A percentile compares a stretch with the other conserved stretches of the same genome.
Evolutionary conservation across 2,329 filamentous ascomycete species (phyloP).

Genomic region (Blastomyces gilchristii): DNA sequence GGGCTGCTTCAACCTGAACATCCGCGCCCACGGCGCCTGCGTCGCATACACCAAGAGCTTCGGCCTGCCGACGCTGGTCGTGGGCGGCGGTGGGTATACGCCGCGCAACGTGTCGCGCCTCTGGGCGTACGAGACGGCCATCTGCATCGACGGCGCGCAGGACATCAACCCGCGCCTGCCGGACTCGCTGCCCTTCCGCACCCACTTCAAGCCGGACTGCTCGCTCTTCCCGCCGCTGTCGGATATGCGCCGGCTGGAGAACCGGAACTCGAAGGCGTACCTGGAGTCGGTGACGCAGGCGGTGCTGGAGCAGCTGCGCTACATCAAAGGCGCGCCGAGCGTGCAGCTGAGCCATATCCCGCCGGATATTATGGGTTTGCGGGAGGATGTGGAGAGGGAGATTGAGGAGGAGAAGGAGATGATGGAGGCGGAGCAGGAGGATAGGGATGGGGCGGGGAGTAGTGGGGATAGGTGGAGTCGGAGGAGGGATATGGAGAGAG

Average conservation of each 20-base stretch:
- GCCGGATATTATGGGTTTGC: conserved; percentile 55
- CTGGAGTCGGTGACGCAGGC: conserved; percentile 65
- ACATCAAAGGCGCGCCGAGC: conserved; percentile 74
- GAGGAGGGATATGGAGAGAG: conserved; percentile 28
- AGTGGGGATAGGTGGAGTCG: conserved; percentile 16
- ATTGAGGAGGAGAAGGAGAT: conserved; percentile 34
- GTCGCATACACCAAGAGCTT: conserved; percentile 79
- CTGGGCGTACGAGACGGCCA: conserved; percentile 93
- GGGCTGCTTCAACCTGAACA: conserved; percentile 92
- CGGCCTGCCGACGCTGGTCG: conserved; percentile 71
- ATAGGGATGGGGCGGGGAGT: conserved; percentile 23
- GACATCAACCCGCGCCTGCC: conserved; percentile 66
- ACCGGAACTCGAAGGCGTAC: conserved; percentile 68
- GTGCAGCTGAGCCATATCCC: conserved; percentile 76
- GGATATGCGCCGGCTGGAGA: conserved; percentile 55
- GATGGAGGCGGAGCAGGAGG: conserved; percentile 32
- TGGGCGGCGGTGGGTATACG: conserved; percentile 93
- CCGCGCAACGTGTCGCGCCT: conserved; percentile 91
- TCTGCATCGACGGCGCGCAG: conserved; percentile 66
- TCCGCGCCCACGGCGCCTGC: conserved; percentile 85
- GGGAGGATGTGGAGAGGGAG: conserved; percentile 40
- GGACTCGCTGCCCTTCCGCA: conserved; percentile 68
- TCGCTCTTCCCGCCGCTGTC: conserved; percentile 81
- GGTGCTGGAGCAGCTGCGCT: conserved; percentile 75
- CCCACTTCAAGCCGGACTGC: conserved; percentile 80